Conservation (phyloP, 225 moss, liverwort and hornwort genomes). For the Ulota crispa region DNA sequence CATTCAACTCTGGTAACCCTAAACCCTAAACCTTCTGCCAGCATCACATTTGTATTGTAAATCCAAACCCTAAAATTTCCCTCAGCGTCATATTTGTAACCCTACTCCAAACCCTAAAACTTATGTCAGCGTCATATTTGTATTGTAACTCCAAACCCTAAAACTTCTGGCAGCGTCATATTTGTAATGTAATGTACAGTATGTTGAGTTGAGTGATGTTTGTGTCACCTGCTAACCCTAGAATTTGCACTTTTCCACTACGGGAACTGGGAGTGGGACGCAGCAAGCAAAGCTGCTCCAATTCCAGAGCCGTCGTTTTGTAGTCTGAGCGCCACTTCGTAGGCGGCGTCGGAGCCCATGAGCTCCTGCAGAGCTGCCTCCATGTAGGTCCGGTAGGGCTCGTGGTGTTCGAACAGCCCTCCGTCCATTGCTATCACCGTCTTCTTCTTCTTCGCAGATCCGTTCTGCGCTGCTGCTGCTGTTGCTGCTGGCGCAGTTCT, state of each 20-base stretch:
- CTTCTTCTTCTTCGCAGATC: constrained; percentile 58
- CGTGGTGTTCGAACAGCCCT: constrained; percentile 83
- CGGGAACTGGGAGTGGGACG: constrained; percentile 68
- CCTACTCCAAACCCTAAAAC: neutral
- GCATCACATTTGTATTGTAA: neutral
- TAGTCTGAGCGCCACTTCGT: constrained; percentile 70
- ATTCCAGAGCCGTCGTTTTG: constrained; percentile 95
- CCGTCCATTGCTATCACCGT: constrained; percentile 97
- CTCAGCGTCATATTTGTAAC: neutral
- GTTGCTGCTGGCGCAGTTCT: constrained; percentile 36
- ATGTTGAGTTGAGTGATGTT: neutral
- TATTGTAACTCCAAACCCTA: neutral
- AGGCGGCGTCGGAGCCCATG: constrained; percentile 65
- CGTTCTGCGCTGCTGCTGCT: constrained; percentile 27
- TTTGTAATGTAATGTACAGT: constrained; percentile 12
- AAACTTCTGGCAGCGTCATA: neutral
- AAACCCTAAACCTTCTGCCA: neutral
- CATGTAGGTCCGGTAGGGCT: constrained; percentile 73
- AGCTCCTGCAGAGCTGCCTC: constrained; percentile 71
- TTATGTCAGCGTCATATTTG: neutral
- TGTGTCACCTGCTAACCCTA: neutral
- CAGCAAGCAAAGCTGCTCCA: constrained; percentile 88
- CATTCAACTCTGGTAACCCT: neutral
- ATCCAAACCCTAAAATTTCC: neutral
- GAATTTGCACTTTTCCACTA: neutral